Evolutionary conservation across 2,329 filamentous ascomycete species (phyloP).

Genomic region (Beauveria australis): DNA sequence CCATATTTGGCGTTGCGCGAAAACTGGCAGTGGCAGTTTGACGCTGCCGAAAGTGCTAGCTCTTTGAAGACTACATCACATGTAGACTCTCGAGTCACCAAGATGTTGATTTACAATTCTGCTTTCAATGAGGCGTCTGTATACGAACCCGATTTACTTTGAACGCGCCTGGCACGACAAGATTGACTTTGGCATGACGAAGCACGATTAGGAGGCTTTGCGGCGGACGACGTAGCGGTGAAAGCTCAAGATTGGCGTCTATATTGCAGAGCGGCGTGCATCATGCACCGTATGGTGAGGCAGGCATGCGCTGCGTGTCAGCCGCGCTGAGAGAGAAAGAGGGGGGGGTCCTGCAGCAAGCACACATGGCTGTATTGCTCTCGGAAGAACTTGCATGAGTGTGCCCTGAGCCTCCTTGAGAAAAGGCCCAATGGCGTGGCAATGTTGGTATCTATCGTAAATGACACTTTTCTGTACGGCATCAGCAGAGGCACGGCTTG

Average conservation of each 20-base stretch:
- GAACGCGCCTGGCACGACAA: conserved; percentile 31
- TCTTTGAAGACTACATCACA: too few relatives aligned
- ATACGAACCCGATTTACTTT: conserved; percentile 14
- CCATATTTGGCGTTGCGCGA: not conserved
- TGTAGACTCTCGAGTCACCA: too few relatives aligned
- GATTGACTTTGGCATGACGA: conserved; percentile 28
- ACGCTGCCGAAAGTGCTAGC: too few relatives aligned
- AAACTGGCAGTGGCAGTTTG: too few relatives aligned
- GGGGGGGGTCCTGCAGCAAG: not conserved
- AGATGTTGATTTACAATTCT: too few relatives aligned
- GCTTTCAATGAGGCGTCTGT: too few relatives aligned
- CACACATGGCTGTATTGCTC: not conserved
- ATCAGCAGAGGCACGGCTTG: not conserved
- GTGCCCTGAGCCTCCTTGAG: too few relatives aligned
- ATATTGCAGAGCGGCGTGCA: not conserved
- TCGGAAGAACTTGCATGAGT: too few relatives aligned
- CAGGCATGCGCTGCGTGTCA: not conserved
- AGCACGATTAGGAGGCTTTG: conserved; percentile 26
- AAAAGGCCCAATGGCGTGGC: not conserved
- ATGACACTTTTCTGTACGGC: not conserved
- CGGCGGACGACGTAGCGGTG: not conserved
- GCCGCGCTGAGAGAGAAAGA: not conserved
- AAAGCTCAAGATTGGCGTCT: too few relatives aligned
- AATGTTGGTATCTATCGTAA: not conserved
- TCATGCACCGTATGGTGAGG: not conserved